Base-by-base conservation (phyloP, 1,139 yeast species). In the Nakaseomyces bracarensis region DNA sequence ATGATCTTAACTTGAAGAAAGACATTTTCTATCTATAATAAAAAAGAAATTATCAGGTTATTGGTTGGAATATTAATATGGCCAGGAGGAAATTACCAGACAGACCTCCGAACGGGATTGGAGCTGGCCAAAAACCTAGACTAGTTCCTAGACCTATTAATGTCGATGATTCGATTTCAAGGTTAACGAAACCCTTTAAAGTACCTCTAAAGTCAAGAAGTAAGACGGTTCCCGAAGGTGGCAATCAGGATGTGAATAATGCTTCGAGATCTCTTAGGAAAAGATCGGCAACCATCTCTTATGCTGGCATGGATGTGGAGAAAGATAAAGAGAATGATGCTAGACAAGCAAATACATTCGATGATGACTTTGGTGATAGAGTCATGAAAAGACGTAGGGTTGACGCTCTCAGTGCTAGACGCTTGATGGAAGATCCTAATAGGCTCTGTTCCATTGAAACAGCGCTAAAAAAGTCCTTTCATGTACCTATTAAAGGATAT, bases 341-440 rank as follows among this genome's bases (percentile, higher is more conserved):
- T 10, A 74, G 45, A 36, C 52, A 48, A 30, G 44, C 45, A 13
- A 53, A 42, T 11, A 4, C 34, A 11, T 30, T 30, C 18, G 8
- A 4, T 6, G 36, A 33, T 33, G 36, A 33, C 11, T 33, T 33
- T n/a, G 46, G 31, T 39, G 43, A 26, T 4, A 36, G 31, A 5
- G 34, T 45, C 43, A 55, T 29, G 18, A 38, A 39, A 19, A 42
- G 37, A 40, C 37, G 44, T 36, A 42, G 63, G 31, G 69, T 66
- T 49, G 81, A 81, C 39, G 82, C 82, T 0, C 60, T 78, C 29
- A 62, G 74, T 40, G 74, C 77, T 3, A 59, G 74, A 46, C 63
- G 74, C 27, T 63, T 65, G 35, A 53, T 58, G 21, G 48, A 62
- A 6, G 60, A 57, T n/a, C 57, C 64, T 13, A 46, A 48, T 2